Base-by-base conservation (phyloP, 2,329 filamentous ascomycete species). In the Fusarium paranaense region DNA sequence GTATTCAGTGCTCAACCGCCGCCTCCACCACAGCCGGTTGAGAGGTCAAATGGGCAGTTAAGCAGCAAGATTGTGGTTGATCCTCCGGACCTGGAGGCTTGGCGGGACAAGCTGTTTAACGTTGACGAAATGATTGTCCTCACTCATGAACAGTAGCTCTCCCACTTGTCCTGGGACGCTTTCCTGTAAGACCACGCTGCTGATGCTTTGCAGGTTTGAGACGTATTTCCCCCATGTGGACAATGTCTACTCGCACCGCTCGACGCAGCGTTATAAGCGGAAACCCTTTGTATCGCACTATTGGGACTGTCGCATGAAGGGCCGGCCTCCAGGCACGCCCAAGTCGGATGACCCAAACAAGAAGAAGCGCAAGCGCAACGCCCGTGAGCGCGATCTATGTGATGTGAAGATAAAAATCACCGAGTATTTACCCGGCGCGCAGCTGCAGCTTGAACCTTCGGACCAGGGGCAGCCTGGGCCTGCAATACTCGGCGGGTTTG, bases 381-480 rank as follows among this genome's bases (percentile, higher is more conserved):
- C 92, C n/a, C 87, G 94, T 47, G 91, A 94, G 81, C 87, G 92
- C 14, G 92, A 95, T 82, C 86, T 95, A n/a, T 96, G 94, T 80
- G 93, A 95, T 81, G 93, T 95, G 73, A 95, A 95, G 83, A 95
- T 95, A 81, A 95, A 95, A 81, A 94, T 95, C 69, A 95, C 93
- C 4, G 93, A 95, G 81, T 94, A 94, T 83, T 92, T 93, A 63
- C 89, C 92, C 11, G 89, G 88, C 80, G 82, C 84, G 2, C 81
- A 83, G 20, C 78, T 85, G 47, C 80, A 81, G 52, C 75, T 76
- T 22, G 72, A 69, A 27, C 69, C 27, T 33, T 54, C 47, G 38
- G 60, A 27, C 37, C 50, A 22, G 65, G 38, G 37, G 45, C 56
- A 62, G 25, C 40, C 63, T 45, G 65, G 60, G 33, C 66, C 59